Evolutionary conservation across 495 filamentous ascomycete genomes (phyloP), one percentile per base, ranked within the genome.

Genomic region (Neurospora terricola): DNA sequence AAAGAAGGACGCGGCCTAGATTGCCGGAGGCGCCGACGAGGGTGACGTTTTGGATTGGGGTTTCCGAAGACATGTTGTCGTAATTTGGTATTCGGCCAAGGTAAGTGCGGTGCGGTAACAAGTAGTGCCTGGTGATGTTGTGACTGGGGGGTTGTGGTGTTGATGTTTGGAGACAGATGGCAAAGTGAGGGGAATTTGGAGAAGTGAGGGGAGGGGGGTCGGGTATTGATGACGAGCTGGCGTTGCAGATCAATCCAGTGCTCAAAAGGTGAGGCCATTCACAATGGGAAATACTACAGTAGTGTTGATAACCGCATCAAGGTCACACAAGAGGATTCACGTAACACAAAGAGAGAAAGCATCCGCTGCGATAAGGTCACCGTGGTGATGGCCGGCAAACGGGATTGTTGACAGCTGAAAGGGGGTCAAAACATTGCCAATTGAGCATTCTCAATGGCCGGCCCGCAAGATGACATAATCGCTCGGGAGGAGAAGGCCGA

Each of bases 21-120:
- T 79, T 82, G 70, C 78, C 83, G 77, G 82, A 78, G 79, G 84
- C 80, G 70, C 81, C 80, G 38, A 80, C 75, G 1, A 82, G 69
- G 72, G 75, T 66, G 11, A 82, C 72, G 8, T 76, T 81, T 42
- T 75, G 45, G 42, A 78, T 73, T 1, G 45, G 23, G 69, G 34
- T 21, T 37, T 69, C 68, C 9, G 30, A 42, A 18, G 38, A 5
- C 36, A 70, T 70, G 16, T n/a, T 7, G n/a, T 4, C 5, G 69
- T 12, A 2, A 21, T 21, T 42, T 21, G 34, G 21, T 70, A 4
- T 9, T 38, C 12, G 5, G 68, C 38, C 7, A 39, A 36, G 69
- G 69, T 36, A 40, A 37, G 69, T 8, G 8, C 11, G 11, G n/a
- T 10, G 69, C 11, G 11, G n/a, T 10, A 34, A 39, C 14, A 6